Evolutionary conservation across 805 yeast genomes (phyloP).

Genomic region (Martiniozyma abietophila): DNA sequence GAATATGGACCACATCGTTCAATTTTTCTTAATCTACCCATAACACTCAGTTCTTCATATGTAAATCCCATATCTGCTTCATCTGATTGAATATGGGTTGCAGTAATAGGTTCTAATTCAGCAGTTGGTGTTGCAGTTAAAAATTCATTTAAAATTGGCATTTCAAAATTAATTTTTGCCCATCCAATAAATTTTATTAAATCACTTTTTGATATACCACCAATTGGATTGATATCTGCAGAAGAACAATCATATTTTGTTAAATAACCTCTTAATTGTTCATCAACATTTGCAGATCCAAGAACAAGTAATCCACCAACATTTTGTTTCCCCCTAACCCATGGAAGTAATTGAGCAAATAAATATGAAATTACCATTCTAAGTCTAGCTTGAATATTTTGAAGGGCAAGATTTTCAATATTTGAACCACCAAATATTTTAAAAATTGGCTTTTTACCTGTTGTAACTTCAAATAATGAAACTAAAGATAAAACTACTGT

Average conservation of each 20-base stretch:
- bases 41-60: conserved; percentile 82
- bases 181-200: conserved; percentile 77
- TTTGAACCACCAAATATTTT: conserved; percentile 90
- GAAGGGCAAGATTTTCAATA: conserved; percentile 87
- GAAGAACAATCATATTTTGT: conserved; percentile 97
- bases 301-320: conserved; percentile 80
- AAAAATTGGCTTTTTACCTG: conserved; percentile 83
- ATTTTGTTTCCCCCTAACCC: conserved; percentile 68
- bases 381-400: conserved; percentile 91
- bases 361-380: conserved; percentile 92
- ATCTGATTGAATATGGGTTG: conserved; percentile 87
- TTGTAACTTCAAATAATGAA: conserved; percentile 72
- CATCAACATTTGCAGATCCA: conserved; percentile 97
- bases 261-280: conserved; percentile 87
- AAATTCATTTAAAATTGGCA: conserved; percentile 73
- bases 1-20: conserved; percentile 95
- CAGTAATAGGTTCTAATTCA: conserved; percentile 93
- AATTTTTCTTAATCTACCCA: conserved; percentile 86
- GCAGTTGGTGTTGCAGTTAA: conserved; percentile 95
- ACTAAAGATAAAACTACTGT: conserved; percentile 65
- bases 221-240: conserved; percentile 96
- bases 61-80: conserved; percentile 99
- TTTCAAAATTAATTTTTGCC: conserved; percentile 56
- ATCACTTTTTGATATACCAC: conserved; percentile 96
- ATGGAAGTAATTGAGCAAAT: conserved; percentile 90